Evolutionary conservation across 2,329 filamentous ascomycete species (phyloP).

Genomic region (Xylaria digitata): DNA sequence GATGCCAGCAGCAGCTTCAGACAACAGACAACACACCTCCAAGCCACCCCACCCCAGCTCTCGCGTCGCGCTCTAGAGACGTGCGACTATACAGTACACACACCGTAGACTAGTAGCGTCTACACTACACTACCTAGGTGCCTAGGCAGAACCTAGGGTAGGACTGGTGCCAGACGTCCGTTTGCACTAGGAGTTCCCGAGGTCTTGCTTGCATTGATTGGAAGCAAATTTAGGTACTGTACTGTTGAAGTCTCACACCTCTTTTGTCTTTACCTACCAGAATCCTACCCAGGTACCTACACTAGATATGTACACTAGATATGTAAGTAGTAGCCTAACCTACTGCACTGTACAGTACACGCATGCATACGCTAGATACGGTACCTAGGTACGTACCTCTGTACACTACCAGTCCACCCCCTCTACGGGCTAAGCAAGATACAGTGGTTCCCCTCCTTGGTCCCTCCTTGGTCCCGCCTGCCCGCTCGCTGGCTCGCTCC

Average conservation of each 20-base stretch:
- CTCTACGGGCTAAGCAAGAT: slow-evolving; percentile 34
- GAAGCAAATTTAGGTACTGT: slow-evolving; percentile 12
- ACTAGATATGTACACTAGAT: not conserved
- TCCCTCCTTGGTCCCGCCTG: slow-evolving; percentile 36
- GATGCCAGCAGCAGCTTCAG: slow-evolving; percentile 26
- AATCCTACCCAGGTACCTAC: too few relatives aligned
- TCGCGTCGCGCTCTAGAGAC: slow-evolving; percentile 27
- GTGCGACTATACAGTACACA: slow-evolving; percentile 9
- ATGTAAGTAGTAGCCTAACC: not conserved
- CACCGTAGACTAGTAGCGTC: slow-evolving; percentile 22
- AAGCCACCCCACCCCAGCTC: slow-evolving; percentile 32
- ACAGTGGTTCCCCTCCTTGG: slow-evolving; percentile 36
- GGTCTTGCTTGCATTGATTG: slow-evolving; percentile 7
- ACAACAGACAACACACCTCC: slow-evolving; percentile 9
- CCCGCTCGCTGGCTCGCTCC: slow-evolving; percentile 39
- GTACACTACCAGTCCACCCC: slow-evolving; percentile 12
- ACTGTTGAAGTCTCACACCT: not conserved
- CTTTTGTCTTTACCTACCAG: not conserved
- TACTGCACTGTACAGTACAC: too few relatives aligned
- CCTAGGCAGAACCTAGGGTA: too few relatives aligned
- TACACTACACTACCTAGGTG: not conserved
- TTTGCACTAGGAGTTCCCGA: slow-evolving; percentile 19
- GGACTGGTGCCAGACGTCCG: slow-evolving; percentile 6
- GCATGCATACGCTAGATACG: slow-evolving; percentile 7
- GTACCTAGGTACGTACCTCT: not conserved